These are phyloP conservation scores for Hypericum androsaemum DNA, from an alignment of 345 rosid species.

Conservation along the genomic window DNA sequence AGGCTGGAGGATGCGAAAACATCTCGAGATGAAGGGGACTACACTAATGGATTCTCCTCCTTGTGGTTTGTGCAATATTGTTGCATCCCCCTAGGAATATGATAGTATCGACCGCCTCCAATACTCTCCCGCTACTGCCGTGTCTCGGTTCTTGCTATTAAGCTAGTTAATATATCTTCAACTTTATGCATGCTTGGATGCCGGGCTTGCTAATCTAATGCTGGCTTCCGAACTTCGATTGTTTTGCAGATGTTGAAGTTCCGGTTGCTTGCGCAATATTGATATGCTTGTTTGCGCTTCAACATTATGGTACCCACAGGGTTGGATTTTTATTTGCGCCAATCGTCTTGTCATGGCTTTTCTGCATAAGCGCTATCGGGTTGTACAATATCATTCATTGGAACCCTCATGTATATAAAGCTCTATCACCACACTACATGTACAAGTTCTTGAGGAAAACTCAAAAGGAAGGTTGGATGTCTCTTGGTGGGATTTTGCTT, in stretches of 20 bases:
- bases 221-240: neutral
- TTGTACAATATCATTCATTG: slow-evolving; percentile 8
- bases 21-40: too few relatives aligned
- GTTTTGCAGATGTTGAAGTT: neutral
- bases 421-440: slow-evolving; percentile 14
- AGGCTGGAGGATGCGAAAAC: too few relatives aligned
- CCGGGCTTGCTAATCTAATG: neutral
- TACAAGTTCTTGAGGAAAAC: slow-evolving; percentile 17
- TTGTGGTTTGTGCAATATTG: too few relatives aligned
- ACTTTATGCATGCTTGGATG: neutral
- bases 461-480: slow-evolving; percentile 12
- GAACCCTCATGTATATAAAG: slow-evolving; percentile 14
- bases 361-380: slow-evolving; percentile 13
- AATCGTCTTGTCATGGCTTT: slow-evolving; percentile 5
- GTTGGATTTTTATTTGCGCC: slow-evolving; percentile 15
- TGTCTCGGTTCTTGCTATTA: too few relatives aligned
- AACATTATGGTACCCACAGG: slow-evolving; percentile 15
- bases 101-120: too few relatives aligned
- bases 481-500: slow-evolving; percentile 9
- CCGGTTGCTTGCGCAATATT: slow-evolving; percentile 10
- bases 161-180: too few relatives aligned
- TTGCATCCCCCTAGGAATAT: too few relatives aligned
- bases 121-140: too few relatives aligned
- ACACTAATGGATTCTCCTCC: too few relatives aligned
- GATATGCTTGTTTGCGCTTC: slow-evolving; percentile 8